Evolutionary conservation across 2,329 filamentous ascomycete species (phyloP).

Genomic region (Setomelanomma holmii): DNA sequence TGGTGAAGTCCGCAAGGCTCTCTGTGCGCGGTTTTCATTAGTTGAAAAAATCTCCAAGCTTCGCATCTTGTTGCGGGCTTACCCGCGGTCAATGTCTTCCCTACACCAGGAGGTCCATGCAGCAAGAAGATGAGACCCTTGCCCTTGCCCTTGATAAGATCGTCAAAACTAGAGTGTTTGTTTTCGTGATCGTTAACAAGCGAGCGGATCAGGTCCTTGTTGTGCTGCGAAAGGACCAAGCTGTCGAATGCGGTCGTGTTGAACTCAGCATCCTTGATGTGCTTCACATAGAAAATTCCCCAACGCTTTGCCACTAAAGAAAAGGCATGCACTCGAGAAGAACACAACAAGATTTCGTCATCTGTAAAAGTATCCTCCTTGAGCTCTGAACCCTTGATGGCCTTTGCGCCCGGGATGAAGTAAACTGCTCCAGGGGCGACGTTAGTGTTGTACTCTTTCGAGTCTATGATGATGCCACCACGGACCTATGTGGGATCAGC

Average conservation of each 20-base stretch:
- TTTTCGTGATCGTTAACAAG: background rate
- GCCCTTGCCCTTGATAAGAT: slow-evolving; percentile 23
- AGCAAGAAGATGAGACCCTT: slow-evolving; percentile 31
- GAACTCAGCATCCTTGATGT: background rate
- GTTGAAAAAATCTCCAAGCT: no score
- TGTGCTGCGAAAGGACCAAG: background rate
- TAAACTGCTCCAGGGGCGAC: no score
- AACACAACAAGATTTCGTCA: background rate
- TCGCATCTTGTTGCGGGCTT: background rate
- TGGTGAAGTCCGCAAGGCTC: slow-evolving; percentile 20
- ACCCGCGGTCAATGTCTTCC: slow-evolving; percentile 33
- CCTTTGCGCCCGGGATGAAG: no score
- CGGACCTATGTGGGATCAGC: no score
- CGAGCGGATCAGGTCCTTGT: background rate
- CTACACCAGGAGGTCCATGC: slow-evolving; percentile 30
- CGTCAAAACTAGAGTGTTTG: background rate
- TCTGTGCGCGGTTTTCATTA: background rate
- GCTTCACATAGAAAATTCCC: background rate
- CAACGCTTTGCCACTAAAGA: background rate
- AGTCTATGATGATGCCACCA: no score
- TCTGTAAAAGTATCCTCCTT: background rate
- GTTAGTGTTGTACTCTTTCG: no score
- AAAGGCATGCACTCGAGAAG: background rate
- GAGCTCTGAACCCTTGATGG: background rate
- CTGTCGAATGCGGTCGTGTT: background rate